A percentile compares a stretch with the other conserved stretches of the same genome.
Evolutionary conservation across 305 asterid species (phyloP).

Genomic region (Fraxinus baroniana): DNA sequence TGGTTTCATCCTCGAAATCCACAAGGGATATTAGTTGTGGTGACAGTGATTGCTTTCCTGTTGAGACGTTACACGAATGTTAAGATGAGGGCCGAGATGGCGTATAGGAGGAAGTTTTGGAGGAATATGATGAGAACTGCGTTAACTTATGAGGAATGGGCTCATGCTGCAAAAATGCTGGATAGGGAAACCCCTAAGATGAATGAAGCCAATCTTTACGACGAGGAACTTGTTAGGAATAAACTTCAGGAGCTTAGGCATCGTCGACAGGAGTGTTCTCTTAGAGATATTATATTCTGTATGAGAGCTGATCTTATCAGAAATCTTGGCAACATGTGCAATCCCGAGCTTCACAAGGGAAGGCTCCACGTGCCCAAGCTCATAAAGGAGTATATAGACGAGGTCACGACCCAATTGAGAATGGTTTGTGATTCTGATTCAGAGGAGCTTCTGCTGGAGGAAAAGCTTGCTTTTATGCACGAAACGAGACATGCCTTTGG

Average conservation of each 20-base stretch:
- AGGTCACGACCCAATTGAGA: conserved; percentile 79
- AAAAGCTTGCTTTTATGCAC: conserved; percentile 88
- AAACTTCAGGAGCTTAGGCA: conserved; percentile 80
- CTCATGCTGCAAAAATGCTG: conserved; percentile 86
- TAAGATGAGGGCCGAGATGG: conserved; percentile 79
- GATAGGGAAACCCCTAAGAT: conserved; percentile 65
- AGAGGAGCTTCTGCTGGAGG: conserved; percentile 80
- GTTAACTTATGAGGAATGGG: conserved; percentile 90
- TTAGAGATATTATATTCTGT: conserved; percentile 75
- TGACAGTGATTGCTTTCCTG: conserved; percentile 68
- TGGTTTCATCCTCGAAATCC: conserved; percentile 92
- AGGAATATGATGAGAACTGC: conserved; percentile 89
- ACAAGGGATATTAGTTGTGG: conserved; percentile 78
- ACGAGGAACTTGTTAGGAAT: conserved; percentile 80
- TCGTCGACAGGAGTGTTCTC: conserved; percentile 81
- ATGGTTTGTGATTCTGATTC: conserved; percentile 89
- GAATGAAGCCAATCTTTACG: conserved; percentile 75
- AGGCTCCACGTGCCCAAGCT: conserved; percentile 82
- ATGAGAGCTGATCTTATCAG: conserved; percentile 93
- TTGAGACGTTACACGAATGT: conserved; percentile 73
- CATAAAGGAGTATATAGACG: conserved; percentile 84
- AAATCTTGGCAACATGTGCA: conserved; percentile 92
- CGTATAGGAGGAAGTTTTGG: conserved; percentile 88
- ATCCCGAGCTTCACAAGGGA: conserved; percentile 90
- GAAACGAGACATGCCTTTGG: conserved; percentile 96